A percentile compares a stretch with the other conserved stretches of the same genome.
Conservation (phyloP, 176 grass and related monocot species). For the Raddia distichophylla region DNA sequence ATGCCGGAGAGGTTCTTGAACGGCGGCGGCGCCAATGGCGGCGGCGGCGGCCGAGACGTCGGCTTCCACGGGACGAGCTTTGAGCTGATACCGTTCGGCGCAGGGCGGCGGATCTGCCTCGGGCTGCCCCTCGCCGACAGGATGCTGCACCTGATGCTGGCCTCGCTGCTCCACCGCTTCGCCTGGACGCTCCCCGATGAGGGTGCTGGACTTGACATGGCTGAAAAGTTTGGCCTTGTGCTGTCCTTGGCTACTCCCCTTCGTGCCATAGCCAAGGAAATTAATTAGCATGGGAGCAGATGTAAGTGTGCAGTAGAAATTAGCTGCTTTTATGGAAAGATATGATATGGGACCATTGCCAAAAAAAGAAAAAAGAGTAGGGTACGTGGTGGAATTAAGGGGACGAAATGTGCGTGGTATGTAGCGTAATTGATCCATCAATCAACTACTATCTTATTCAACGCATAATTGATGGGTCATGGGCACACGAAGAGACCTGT, state of each 20-base stretch:
- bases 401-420: too few relatives aligned
- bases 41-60: background rate
- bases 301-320: too few relatives aligned
- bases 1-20: constrained; percentile 55
- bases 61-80: constrained; percentile 40
- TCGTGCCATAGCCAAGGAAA: constrained; percentile 7
- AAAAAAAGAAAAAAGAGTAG: too few relatives aligned
- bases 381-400: too few relatives aligned
- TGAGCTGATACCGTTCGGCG: constrained; percentile 45
- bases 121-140: constrained; percentile 35
- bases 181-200: constrained; percentile 23
- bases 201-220: constrained; percentile 28
- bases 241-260: constrained; percentile 39
- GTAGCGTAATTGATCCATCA: too few relatives aligned
- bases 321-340: too few relatives aligned
- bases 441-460: too few relatives aligned
- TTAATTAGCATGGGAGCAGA: too few relatives aligned
- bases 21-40: too few relatives aligned
- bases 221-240: constrained; percentile 46
- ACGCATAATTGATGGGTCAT: too few relatives aligned
- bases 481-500: too few relatives aligned
- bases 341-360: too few relatives aligned
- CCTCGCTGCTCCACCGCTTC: constrained; percentile 36
- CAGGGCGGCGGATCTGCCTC: constrained; percentile 44
- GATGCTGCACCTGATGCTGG: constrained; percentile 50